A percentile compares a stretch with the other conserved stretches of the same genome.
phyloP scores from a whole-genome alignment of 768 basidiomycete genomes.

The Pholiota microspora region DNA sequence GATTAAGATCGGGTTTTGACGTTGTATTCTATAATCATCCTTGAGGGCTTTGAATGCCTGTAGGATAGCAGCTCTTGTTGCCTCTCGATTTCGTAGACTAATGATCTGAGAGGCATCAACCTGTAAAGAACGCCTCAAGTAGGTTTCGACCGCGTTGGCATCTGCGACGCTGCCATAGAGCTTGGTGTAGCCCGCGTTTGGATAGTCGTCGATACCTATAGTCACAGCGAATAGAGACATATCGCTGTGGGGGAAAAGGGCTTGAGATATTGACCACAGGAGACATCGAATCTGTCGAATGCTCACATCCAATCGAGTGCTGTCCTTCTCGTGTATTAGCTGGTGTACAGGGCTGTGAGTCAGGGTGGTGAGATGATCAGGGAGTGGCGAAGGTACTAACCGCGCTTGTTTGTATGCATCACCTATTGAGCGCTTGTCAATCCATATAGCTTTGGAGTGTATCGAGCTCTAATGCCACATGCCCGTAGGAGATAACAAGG shows the following conservation, averaged over 20 bases:
- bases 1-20: neutral
- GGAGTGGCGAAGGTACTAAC: too few relatives aligned
- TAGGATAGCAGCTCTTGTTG: constrained; percentile 35
- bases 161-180: constrained; percentile 35
- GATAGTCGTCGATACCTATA: constrained; percentile 39
- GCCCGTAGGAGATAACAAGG: neutral
- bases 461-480: too few relatives aligned
- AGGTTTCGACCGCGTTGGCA: constrained; percentile 32
- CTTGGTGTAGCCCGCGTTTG: constrained; percentile 9
- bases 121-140: constrained; percentile 23
- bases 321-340: too few relatives aligned
- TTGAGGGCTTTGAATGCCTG: constrained; percentile 21
- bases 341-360: too few relatives aligned
- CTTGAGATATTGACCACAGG: too few relatives aligned
- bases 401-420: too few relatives aligned
- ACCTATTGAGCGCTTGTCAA: neutral
- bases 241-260: too few relatives aligned
- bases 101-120: constrained; percentile 29
- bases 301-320: too few relatives aligned
- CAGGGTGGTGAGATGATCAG: too few relatives aligned
- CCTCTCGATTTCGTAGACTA: constrained; percentile 26
- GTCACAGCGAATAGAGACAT: constrained; percentile 38
- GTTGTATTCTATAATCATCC: constrained; percentile 13
- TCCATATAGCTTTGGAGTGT: neutral
- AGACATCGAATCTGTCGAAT: too few relatives aligned